Base-by-base conservation (phyloP, 169 alveolate genomes). In the Theileria orientalis region DNA sequence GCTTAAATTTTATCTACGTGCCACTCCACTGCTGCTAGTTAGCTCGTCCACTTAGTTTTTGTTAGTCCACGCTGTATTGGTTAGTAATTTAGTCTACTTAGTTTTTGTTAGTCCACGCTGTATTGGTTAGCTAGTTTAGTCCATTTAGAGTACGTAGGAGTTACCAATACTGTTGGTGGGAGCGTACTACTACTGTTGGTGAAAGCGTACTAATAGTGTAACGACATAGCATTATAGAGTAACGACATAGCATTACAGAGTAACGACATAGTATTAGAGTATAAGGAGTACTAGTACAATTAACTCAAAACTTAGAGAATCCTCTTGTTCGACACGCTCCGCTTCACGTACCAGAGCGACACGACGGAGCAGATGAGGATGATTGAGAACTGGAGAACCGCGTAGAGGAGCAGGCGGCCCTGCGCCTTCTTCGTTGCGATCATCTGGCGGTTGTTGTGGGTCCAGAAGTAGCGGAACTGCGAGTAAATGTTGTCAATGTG, bases 381-480 rank as follows among this genome's bases (percentile, higher is more conserved):
- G 14, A 82, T 51, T 5, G 69, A n/a, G 64, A 82, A 44, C 69
- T 82, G 89, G 13, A 72, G 41, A 11, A 67, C 44, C 7, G 89
- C 64, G 71, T 82, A 82, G 32, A 82, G 54, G 37, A 82, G 75
- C 41, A 82, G 70, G 32, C 61, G 30, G 52, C 42, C 33, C 74
- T 82, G 85, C 40, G 84, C 82, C 40, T 66, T 74, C 27, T 62
- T 72, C 7, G 89, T 23, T 0, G 74, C 76, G 72, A 63, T 72
- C 85, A 82, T 74, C 61, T 74, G 85, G 13, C 85, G 51, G 69
- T 74, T 83, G 64, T 74, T 74, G 63, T 67, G 89, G 63, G 69
- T 61, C 89, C 89, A 82, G 27, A 82, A 41, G 85, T 68, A 82
- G 56, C 71, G 47, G 69, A 66, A 82, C 82, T 82, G 89, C 14